Conservation (phyloP, 2,329 filamentous ascomycete genomes). For the Anisogramma anomala region DNA sequence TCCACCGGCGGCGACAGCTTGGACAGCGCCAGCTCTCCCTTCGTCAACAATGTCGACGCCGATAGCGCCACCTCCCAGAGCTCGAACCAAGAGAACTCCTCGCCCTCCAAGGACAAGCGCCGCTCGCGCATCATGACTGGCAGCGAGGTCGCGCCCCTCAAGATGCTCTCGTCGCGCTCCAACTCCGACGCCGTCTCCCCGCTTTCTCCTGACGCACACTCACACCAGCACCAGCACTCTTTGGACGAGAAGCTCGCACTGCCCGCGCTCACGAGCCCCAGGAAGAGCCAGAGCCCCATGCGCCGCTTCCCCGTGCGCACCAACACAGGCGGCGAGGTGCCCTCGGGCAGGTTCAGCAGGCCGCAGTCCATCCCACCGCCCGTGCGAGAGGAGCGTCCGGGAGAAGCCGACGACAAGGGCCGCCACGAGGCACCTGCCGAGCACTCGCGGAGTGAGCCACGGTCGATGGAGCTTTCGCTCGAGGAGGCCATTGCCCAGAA, state of each 20-base stretch:
- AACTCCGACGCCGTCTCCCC: slow-evolving; percentile 19
- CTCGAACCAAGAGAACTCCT: slow-evolving; percentile 35
- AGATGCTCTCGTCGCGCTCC: slow-evolving; percentile 34
- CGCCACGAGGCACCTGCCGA: background rate
- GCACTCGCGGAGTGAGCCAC: slow-evolving; percentile 7
- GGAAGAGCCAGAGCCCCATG: slow-evolving; percentile 37
- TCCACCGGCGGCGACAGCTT: slow-evolving; percentile 14
- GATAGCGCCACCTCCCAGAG: slow-evolving; percentile 15
- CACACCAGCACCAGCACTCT: background rate
- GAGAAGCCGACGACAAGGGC: slow-evolving; percentile 9
- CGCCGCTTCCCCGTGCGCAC: slow-evolving; percentile 52
- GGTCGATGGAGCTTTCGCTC: slow-evolving; percentile 33
- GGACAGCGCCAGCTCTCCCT: slow-evolving; percentile 23
- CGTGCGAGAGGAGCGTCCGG: slow-evolving; percentile 2
- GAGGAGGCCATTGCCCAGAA: slow-evolving; percentile 45
- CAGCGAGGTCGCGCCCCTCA: slow-evolving; percentile 45
- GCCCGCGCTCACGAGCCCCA: slow-evolving; percentile 30
- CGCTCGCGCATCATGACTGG: slow-evolving; percentile 47
- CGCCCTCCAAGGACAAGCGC: slow-evolving; percentile 34
- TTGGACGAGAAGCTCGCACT: slow-evolving; percentile 22
- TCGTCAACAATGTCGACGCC: slow-evolving; percentile 24
- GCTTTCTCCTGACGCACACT: slow-evolving; percentile 15
- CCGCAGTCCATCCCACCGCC: slow-evolving; percentile 14
- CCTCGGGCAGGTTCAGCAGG: slow-evolving; percentile 10
- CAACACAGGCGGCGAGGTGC: slow-evolving; percentile 23